Evolutionary conservation across 164 flowering plant species (phyloP), one percentile per base, ranked within the genome.

Genomic region (Annona cherimola): DNA sequence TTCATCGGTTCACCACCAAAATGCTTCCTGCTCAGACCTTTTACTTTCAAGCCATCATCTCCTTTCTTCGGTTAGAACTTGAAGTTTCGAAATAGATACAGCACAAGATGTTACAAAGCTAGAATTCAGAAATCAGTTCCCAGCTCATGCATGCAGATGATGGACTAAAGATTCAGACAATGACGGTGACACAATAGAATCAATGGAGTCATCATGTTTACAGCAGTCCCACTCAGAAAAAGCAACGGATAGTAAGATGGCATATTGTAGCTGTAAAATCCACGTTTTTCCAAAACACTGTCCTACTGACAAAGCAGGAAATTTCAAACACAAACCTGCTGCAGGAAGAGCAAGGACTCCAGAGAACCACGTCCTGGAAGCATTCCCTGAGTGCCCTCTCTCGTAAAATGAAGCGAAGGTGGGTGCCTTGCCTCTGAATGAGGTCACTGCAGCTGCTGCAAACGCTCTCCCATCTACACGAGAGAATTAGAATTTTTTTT

Each of bases 261-360:
- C 44, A 45, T 16, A 19, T 43, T 12, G 41, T 4, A 67, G 6
- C 8, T 7, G 35, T 19, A 16, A 14, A 39, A 44, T 1, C 1
- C 18, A 42, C 40, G 8, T n/a, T n/a, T 55, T 44, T 26, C 45
- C n/a, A 5, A 11, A 42, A 55, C 4, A 69, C 40, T 40, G 14
- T 11, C 39, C 6, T 54, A 26, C 35, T 9, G 2, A 50, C 16
- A 69, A 9, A 26, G 46, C 4, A 54, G 61, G 4, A 69, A n/a
- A 35, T 39, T 45, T 12, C 41, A 42, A 26, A 45, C n/a, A 19
- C 70, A 71, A 79, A 95, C 99, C 98, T 90, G 96, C 97, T 0
- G 88, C 91, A 66, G 99, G 94, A 73, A 93, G 82, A 39, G 88
- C 91, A 70, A 93, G 82, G 19, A 81, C 84, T 69, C 90, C 88